These are phyloP conservation scores for Diplodia seriata DNA, from an alignment of 2,329 filamentous ascomycete species.

Conservation along the genomic window DNA sequence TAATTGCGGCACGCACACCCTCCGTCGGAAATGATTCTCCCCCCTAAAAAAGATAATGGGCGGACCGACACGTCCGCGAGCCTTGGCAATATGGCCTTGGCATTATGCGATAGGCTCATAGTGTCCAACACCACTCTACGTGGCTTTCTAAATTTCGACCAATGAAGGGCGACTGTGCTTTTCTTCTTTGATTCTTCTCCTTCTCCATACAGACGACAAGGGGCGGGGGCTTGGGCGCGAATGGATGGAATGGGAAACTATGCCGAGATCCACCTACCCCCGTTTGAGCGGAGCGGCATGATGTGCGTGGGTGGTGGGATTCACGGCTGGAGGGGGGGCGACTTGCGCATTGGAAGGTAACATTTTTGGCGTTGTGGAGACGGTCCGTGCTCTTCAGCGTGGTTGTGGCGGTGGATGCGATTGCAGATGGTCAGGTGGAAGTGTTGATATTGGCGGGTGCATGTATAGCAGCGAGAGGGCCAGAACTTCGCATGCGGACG, in stretches of 20 bases:
- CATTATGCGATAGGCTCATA: not conserved
- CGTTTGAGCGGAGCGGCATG: not conserved
- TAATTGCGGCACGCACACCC: not conserved
- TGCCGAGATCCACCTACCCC: not conserved
- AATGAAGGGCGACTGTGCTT: not conserved
- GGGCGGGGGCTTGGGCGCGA: not conserved
- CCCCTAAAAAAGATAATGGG: not conserved
- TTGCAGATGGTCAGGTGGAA: not conserved
- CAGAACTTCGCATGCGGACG: not conserved
- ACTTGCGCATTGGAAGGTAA: not conserved
- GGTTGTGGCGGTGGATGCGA: not conserved
- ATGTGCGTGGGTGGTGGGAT: not conserved
- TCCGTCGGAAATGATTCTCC: not conserved
- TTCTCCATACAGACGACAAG: not conserved
- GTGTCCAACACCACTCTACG: not conserved
- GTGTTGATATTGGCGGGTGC: not conserved
- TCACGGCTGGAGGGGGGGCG: not conserved
- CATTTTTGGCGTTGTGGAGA: not conserved
- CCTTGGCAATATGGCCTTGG: constrained; percentile 1
- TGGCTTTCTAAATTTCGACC: not conserved
- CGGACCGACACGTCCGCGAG: not conserved
- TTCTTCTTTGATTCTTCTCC: not conserved
- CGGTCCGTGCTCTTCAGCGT: not conserved
- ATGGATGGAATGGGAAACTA: not conserved
- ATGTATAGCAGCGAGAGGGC: not conserved